phyloP scores from a whole-genome alignment of 305 asterid species.

The Andrographis paniculata region DNA sequence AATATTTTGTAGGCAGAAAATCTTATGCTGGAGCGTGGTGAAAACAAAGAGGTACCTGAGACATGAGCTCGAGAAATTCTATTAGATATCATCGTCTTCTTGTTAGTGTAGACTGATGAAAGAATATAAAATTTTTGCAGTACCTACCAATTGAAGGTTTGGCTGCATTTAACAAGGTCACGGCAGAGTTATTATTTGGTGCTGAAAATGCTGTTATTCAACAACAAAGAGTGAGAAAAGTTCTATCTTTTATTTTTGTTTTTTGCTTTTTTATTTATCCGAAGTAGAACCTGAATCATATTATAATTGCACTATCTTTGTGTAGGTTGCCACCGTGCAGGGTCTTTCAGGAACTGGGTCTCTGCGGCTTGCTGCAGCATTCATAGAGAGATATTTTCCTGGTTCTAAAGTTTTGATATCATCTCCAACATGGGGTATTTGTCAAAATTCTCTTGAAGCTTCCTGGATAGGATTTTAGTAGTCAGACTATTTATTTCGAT shows the following conservation, averaged over 20 bases:
- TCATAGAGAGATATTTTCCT: conserved; percentile 81
- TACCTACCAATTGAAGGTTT: conserved; percentile 96
- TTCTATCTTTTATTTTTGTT: too few relatives aligned
- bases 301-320: conserved; percentile 11
- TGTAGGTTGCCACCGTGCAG: conserved; percentile 89
- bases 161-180: conserved; percentile 91
- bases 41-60: conserved; percentile 84
- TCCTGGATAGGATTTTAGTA: conserved; percentile 14
- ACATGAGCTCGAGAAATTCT: conserved; percentile 12
- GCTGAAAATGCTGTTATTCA: conserved; percentile 62
- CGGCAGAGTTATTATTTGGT: conserved; percentile 87
- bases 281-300: conserved; percentile 7
- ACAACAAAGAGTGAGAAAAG: conserved; percentile 61
- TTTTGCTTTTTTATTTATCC: background rate
- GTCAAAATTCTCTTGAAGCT: conserved; percentile 11
- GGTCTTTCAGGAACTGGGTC: conserved; percentile 99
- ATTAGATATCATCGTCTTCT: conserved; percentile 14
- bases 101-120: conserved; percentile 22
- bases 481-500: conserved; percentile 17
- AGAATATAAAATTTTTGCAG: conserved; percentile 33
- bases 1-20: conserved; percentile 62
- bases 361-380: conserved; percentile 88
- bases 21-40: conserved; percentile 81
- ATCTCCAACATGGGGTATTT: conserved; percentile 94
- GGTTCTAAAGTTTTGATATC: conserved; percentile 84